These are phyloP conservation scores for Trichosporon asahii DNA, from an alignment of 1,284 basidiomycete species.

Conservation along the genomic window DNA sequence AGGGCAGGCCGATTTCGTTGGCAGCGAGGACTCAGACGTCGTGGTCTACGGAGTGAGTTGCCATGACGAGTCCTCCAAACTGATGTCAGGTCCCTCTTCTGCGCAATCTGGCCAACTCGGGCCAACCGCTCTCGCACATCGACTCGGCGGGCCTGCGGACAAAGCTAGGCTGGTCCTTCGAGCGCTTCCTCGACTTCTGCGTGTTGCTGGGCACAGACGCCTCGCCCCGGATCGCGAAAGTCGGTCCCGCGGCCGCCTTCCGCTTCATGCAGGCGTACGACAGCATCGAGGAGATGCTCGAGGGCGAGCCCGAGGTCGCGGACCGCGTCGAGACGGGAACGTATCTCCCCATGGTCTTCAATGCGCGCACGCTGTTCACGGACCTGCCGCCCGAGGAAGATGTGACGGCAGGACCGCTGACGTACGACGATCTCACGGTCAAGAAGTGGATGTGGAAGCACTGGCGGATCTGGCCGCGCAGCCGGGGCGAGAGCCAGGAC, in stretches of 20 bases:
- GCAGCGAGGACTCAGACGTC: slow-evolving; percentile 72
- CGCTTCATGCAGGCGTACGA: slow-evolving; percentile 66
- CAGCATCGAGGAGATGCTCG: slow-evolving; percentile 68
- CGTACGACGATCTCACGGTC: background rate
- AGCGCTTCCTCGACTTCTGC: slow-evolving; percentile 71
- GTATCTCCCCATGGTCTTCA: slow-evolving; percentile 42
- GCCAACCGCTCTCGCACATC: slow-evolving; percentile 61
- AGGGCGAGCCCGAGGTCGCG: slow-evolving; percentile 32
- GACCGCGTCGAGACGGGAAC: slow-evolving; percentile 24
- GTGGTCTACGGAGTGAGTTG: slow-evolving; percentile 44
- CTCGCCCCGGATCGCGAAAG: slow-evolving; percentile 69
- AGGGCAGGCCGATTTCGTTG: slow-evolving; percentile 76
- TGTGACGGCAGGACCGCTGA: slow-evolving; percentile 26
- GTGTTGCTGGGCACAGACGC: slow-evolving; percentile 86
- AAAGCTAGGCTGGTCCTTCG: slow-evolving; percentile 57
- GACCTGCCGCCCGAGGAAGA: slow-evolving; percentile 38
- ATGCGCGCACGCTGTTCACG: slow-evolving; percentile 46
- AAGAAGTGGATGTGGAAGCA: background rate
- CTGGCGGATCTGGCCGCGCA: background rate
- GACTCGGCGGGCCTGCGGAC: slow-evolving; percentile 64
- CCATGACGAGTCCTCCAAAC: background rate
- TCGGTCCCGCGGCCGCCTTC: slow-evolving; percentile 71
- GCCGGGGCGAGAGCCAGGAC: background rate
- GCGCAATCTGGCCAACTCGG: slow-evolving; percentile 64
- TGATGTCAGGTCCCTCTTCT: slow-evolving; percentile 64